Conservation (phyloP, 140 eudicot genomes). For the Senecio squalidus region DNA sequence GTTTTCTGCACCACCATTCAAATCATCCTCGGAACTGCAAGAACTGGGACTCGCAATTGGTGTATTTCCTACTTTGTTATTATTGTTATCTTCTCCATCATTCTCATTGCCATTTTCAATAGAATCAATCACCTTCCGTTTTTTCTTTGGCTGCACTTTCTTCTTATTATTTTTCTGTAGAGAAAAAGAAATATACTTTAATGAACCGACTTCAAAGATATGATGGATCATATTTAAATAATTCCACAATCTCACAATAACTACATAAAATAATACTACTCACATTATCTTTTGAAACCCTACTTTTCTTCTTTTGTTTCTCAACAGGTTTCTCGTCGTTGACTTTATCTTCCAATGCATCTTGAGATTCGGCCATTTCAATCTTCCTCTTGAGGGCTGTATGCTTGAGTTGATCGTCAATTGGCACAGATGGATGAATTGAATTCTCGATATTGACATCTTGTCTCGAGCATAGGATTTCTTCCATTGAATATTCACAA, state of each 20-base stretch:
- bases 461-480: conserved; percentile 27
- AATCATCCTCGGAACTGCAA: conserved; percentile 63
- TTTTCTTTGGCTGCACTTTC: conserved; percentile 52
- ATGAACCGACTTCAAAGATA: conserved; percentile 3
- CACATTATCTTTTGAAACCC: conserved; percentile 60
- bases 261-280: conserved; percentile 33
- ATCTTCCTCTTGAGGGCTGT: conserved; percentile 48
- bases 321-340: conserved; percentile 20
- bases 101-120: conserved; percentile 18
- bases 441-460: conserved; percentile 20
- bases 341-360: conserved; percentile 21
- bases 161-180: conserved; percentile 43
- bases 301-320: conserved; percentile 56
- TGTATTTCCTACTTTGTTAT: conserved; percentile 29
- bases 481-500: conserved; percentile 39
- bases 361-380: conserved; percentile 20
- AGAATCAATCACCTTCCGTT: conserved; percentile 30
- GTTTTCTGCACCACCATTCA: conserved; percentile 42
- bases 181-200: not conserved
- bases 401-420: conserved; percentile 20
- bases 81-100: conserved; percentile 14
- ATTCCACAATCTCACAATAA: conserved; percentile 25
- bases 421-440: conserved; percentile 4
- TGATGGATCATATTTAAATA: conserved; percentile 12
- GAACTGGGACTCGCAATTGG: conserved; percentile 36